Evolutionary conservation across 2,329 filamentous ascomycete genomes (phyloP).

Genomic region (Penicillium sp.): DNA sequence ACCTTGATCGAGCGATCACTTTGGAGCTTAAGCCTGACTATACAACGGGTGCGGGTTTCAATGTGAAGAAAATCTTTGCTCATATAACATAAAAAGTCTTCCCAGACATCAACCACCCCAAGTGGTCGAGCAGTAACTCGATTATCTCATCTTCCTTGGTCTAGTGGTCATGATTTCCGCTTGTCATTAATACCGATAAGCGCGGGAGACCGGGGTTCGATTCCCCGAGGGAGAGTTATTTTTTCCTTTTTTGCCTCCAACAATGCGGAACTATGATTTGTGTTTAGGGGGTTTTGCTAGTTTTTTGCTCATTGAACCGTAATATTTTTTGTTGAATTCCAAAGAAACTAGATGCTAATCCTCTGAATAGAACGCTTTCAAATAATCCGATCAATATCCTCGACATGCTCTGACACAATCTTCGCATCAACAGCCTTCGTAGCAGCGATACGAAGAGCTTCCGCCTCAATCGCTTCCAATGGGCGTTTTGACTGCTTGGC

Average conservation of each 20-base stretch:
- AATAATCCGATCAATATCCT: not conserved
- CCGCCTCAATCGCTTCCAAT: conserved; percentile 8
- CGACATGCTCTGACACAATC: not conserved
- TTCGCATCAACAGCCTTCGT: conserved; percentile 4
- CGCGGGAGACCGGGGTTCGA: conserved; percentile 46
- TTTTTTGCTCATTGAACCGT: not conserved
- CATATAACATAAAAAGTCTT: not conserved
- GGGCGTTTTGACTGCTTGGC: conserved; percentile 6
- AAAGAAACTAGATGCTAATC: no score
- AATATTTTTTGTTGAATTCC: not conserved
- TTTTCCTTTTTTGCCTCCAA: conserved; percentile 23
- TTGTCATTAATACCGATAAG: conserved; percentile 39
- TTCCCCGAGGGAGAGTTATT: conserved; percentile 41
- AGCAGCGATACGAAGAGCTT: conserved; percentile 1
- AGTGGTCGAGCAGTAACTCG: conserved; percentile 33
- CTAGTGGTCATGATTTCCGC: conserved; percentile 48
- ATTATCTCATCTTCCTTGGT: conserved; percentile 34
- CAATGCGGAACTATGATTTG: no score
- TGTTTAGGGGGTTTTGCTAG: no score
- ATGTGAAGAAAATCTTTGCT: not conserved
- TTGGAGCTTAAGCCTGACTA: no score
- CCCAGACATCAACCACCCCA: conserved; percentile 23
- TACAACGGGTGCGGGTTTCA: not conserved
- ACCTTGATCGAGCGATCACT: no score
- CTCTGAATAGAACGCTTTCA: no score